phyloP scores from a whole-genome alignment of 2,329 filamentous ascomycete genomes.

The Orbilia ellipsospora region DNA sequence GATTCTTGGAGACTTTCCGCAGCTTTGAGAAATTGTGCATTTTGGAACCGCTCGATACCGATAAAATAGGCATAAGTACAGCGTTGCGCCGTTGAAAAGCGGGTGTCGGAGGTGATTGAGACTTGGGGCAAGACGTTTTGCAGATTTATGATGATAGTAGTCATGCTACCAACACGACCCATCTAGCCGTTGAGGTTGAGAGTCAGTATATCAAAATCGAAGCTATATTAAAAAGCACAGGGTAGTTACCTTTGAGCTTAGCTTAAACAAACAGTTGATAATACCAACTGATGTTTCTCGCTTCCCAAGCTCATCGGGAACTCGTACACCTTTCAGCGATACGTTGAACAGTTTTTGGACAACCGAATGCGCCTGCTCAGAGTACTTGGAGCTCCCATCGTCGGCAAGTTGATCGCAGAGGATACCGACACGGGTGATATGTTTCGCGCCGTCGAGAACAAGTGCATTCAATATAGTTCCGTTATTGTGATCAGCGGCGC shows the following conservation, averaged over 20 bases:
- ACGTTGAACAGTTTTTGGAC: slow-evolving; percentile 50
- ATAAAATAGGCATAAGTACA: slow-evolving; percentile 54
- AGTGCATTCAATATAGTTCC: slow-evolving; percentile 43
- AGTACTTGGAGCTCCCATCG: slow-evolving; percentile 39
- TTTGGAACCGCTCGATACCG: slow-evolving; percentile 54
- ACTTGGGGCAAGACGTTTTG: slow-evolving; percentile 49
- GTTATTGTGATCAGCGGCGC: slow-evolving; percentile 45
- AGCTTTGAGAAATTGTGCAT: slow-evolving; percentile 46
- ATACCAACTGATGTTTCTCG: slow-evolving; percentile 50
- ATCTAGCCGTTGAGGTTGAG: slow-evolving; percentile 12
- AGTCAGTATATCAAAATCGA: background rate
- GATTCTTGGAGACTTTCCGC: slow-evolving; percentile 35
- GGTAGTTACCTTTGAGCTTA: slow-evolving; percentile 36
- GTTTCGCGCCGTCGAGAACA: slow-evolving; percentile 37
- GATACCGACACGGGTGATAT: slow-evolving; percentile 45
- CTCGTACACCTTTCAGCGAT: slow-evolving; percentile 40
- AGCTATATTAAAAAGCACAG: background rate
- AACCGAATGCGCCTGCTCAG: slow-evolving; percentile 48
- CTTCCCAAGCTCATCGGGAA: slow-evolving; percentile 41
- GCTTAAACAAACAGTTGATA: slow-evolving; percentile 53
- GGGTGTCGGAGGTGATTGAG: slow-evolving; percentile 48
- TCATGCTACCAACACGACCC: slow-evolving; percentile 52
- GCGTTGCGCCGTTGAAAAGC: slow-evolving; percentile 49
- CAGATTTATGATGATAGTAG: slow-evolving; percentile 49
- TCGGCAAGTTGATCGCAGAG: slow-evolving; percentile 36